Evolutionary conservation across 306 rosid species (phyloP).

Genomic region (Prunus mume): DNA sequence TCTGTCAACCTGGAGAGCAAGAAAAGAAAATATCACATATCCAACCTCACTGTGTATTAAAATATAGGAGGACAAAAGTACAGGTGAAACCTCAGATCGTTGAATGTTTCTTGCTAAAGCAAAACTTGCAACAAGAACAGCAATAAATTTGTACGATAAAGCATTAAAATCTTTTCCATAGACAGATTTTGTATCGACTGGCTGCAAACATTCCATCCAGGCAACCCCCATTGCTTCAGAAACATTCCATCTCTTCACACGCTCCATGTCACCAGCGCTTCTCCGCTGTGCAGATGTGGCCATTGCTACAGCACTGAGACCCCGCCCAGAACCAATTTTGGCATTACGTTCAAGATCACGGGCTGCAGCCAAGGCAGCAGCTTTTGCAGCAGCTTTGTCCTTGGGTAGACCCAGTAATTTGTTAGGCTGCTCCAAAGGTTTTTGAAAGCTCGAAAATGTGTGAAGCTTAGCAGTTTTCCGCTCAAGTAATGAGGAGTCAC

Average conservation of each 20-base stretch:
- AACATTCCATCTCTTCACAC: slow-evolving; percentile 82
- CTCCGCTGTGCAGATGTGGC: slow-evolving; percentile 97
- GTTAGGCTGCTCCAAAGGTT: slow-evolving; percentile 58
- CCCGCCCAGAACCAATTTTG: slow-evolving; percentile 95
- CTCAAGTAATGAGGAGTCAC: slow-evolving; percentile 82
- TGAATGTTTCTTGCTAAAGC: slow-evolving; percentile 94
- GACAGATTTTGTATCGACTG: slow-evolving; percentile 90
- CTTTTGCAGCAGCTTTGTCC: slow-evolving; percentile 94
- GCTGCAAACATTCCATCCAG: slow-evolving; percentile 97
- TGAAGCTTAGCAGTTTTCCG: slow-evolving; percentile 73
- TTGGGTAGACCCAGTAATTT: slow-evolving; percentile 69
- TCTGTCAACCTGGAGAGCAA: slow-evolving; percentile 78
- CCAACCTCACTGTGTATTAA: slow-evolving; percentile 24
- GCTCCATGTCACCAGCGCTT: slow-evolving; percentile 77
- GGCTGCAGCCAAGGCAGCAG: slow-evolving; percentile 94
- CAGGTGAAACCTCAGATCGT: slow-evolving; percentile 80
- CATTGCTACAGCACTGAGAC: slow-evolving; percentile 99
- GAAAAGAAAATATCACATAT: slow-evolving; percentile 23
- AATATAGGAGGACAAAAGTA: slow-evolving; percentile 19
- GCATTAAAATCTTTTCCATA: slow-evolving; percentile 96
- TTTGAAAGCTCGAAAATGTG: slow-evolving; percentile 92
- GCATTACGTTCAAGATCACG: slow-evolving; percentile 86
- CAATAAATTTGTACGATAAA: slow-evolving; percentile 79
- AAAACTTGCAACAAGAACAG: slow-evolving; percentile 94
- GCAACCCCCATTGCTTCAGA: slow-evolving; percentile 99